phyloP scores from a whole-genome alignment of 306 rosid species.

The Medicago truncatula region DNA sequence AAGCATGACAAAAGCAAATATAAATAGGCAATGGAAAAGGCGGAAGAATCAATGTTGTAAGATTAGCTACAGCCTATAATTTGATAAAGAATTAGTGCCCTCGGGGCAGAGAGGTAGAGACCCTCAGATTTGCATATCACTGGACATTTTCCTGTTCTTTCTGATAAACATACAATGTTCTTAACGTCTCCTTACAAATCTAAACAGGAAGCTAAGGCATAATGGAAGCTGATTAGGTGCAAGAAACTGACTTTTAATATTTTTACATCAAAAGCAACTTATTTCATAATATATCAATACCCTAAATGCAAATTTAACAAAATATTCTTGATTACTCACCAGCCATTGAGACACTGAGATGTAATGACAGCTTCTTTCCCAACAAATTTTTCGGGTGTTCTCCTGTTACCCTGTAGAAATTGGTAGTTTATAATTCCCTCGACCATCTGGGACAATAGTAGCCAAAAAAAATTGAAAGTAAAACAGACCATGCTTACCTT shows the following conservation, averaged over 20 bases:
- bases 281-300: slow-evolving; percentile 17
- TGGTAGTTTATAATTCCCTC: slow-evolving; percentile 36
- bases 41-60: neutral
- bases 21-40: neutral
- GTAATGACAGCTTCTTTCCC: slow-evolving; percentile 99
- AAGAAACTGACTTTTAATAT: slow-evolving; percentile 4
- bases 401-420: slow-evolving; percentile 82
- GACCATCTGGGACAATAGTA: slow-evolving; percentile 21
- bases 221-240: neutral
- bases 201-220: slow-evolving; percentile 1
- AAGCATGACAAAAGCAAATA: slow-evolving; percentile 1
- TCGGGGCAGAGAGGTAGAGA: neutral
- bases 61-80: slow-evolving; percentile 2
- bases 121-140: slow-evolving; percentile 11
- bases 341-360: slow-evolving; percentile 99
- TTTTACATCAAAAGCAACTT: slow-evolving; percentile 4
- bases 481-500: slow-evolving; percentile 63
- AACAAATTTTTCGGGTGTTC: slow-evolving; percentile 98
- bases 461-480: slow-evolving; percentile 26
- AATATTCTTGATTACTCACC: slow-evolving; percentile 65
- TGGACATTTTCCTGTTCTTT: slow-evolving; percentile 3
- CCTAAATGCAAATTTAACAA: slow-evolving; percentile 34
- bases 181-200: neutral
- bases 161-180: slow-evolving; percentile 2
- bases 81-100: neutral